Evolutionary conservation across 177 flowering plant species (phyloP), one percentile per base, ranked within the genome.

Genomic region (Tripterygium wilfordii): DNA sequence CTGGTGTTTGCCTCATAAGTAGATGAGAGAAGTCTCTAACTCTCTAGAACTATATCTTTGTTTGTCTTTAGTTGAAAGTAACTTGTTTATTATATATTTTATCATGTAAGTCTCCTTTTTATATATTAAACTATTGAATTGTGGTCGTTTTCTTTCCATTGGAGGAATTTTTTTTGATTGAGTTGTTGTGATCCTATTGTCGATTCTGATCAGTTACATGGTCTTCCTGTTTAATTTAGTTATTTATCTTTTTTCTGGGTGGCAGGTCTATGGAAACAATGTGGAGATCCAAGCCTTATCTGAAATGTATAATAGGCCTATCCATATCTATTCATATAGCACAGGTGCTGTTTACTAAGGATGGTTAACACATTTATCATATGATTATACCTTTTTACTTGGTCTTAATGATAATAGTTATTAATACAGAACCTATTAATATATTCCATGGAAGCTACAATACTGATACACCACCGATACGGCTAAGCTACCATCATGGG

Each of bases 251-350:
- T 22, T 42, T 23, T 22, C 30, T 17, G 25, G 8, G 28, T 53
- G 53, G 25, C 74, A 94, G 99, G 97, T 86, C 16, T 94, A 94
- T 64, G 99, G 97, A 41, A 94, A 94, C 68, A 94, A 94, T 75
- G 71, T 78, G 55, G 99, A 94, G 69, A 90, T 94, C 49, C 99
- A 94, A 70, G 97, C 92, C 18, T 45, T 94, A 29, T 82, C 78
- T 49, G 99, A 94, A 61, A 94, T 94, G 90, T 94, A 83, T 54
- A 94, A 87, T 59, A 83, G 97, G 32, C 97, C 99, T 21, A 90
- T 94, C 51, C 99, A 94, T 61, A 90, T 94, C 18, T 87, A 85
- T 70, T 87, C 88, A n/a, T 94, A 89, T 58, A 66, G 85, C 74
- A 87, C 94, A 70, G 99, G 99, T 92, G 19, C 59, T 22, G 23